Evolutionary conservation across 768 basidiomycete genomes (phyloP), one percentile per base, ranked within the genome.

Genomic region (Sarcodon aspratus): DNA sequence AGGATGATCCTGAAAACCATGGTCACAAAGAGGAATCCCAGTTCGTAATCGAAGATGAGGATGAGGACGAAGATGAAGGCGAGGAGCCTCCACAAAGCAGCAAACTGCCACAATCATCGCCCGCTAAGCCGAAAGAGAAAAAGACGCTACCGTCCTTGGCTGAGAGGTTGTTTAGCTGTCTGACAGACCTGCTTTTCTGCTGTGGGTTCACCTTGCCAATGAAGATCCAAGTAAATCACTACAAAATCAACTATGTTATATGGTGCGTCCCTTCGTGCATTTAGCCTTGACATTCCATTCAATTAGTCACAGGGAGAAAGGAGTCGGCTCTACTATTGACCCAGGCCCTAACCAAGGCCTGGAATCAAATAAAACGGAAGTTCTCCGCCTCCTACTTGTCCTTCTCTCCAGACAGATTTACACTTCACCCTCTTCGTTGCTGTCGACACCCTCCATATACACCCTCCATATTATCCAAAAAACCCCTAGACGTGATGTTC

Each of bases 351-450:
- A 67, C 55, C 74, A 74, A 54, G 70, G 71, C 21, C 76, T 80
- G 47, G 91, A 96, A 59, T 69, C 67, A 46, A 90, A 93, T 69
- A 92, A 86, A 61, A 80, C 79, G 2, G 93, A 97, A 68, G 85
- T 97, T 35, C 72, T 98, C 0, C 87, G 91, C 27, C 79, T 97
- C 36, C 71, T 98, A 42, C 80, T 93, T 36, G 76, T 96, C 46
- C 70, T 97, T 2, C 74, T 97, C 17, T 96, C 96, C 7, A 80
- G 86, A 18, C 89, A 95, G 55, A 92, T 97, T 50, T 95, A 95
- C 63, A 70, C 82, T 18, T 72, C 90, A 7, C 77, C 87, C 5
- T 70, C 75, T 13, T 72, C 77, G 6, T 65, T 96, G 17, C 78
- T 85, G 63, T 74, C 78, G 13, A 80, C 76, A 47, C 85, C 86